Base-by-base conservation (phyloP, 352 stramenopile genomes). In the Phytophthora citricola region DNA sequence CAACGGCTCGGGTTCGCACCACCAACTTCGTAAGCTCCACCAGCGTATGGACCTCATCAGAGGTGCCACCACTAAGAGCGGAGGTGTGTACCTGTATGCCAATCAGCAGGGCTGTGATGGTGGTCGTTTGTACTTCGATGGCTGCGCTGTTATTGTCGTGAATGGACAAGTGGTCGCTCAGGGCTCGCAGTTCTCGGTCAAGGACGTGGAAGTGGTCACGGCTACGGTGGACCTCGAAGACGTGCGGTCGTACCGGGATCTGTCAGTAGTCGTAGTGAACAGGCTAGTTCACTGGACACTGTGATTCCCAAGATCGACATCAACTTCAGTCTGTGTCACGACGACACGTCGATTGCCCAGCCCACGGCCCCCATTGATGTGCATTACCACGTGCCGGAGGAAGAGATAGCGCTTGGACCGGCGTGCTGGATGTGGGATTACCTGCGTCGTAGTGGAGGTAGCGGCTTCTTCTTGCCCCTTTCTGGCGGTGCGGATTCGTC, bases 391-490 rank as follows among this genome's bases (percentile, higher is more conserved):
- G 73, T 79, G 5, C 91, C 97, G 2, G 96, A 99, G 68, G 97
- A 99, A 74, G 97, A 99, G 71, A 99, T 98, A 73, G 97, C 91
- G 34, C 79, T 98, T 2, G 98, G 98, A 5, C 97, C 97, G 2
- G 97, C 98, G 3, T 99, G 97, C 75, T 99, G 98, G 98, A 75
- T 99, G 36, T 99, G 98, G 98, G 98, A 99, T 79, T 99, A 99
- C 75, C 66, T 99, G 47, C 90, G 98, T 51, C 85, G 97, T 41
- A 93, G 72, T 81, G 89, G 71, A 8, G 83, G 84, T 7, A 78
- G 69, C 11, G 86, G 86, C 1, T 99, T 98, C 74, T 98, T 99
- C 54, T 80, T 99, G 49, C 97, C 98, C 17, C 86, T 99, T 20
- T 98, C 91, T 34, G 97, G 98, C 39, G 98, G 98, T 50, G 97